Percentiles rank a stretch among this genome's conserved stretches.
phyloP scores from a whole-genome alignment of 2,329 filamentous ascomycete genomes.

The Sclerotinia subarctica region DNA sequence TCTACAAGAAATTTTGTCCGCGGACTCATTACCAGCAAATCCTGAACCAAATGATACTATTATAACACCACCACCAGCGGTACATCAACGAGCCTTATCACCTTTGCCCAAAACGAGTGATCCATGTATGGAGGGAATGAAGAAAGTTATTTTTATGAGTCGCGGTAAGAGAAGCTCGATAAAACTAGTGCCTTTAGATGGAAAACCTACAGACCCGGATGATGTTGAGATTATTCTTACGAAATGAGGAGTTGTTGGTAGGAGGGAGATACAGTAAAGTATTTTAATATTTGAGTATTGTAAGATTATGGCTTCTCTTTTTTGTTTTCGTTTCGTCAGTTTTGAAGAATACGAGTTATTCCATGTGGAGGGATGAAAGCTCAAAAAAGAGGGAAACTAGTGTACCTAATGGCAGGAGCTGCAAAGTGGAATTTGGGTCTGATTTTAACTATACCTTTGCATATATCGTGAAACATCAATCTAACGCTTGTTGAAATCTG shows the following conservation, averaged over 20 bases:
- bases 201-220: neutral
- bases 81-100: neutral
- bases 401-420: neutral
- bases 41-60: slow-evolving; percentile 10
- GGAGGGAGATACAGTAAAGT: neutral
- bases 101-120: neutral
- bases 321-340: neutral
- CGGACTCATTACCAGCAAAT: slow-evolving; percentile 13
- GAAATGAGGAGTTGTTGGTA: neutral
- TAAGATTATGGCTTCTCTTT: neutral
- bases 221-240: slow-evolving; percentile 11
- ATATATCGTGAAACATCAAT: neutral
- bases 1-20: slow-evolving; percentile 14
- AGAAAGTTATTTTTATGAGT: slow-evolving; percentile 9
- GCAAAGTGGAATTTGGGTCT: neutral
- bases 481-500: neutral
- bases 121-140: neutral
- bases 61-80: slow-evolving; percentile 4
- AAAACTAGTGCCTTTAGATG: slow-evolving; percentile 8
- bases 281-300: neutral
- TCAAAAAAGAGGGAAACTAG: neutral
- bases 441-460: neutral
- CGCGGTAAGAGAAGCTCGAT: slow-evolving; percentile 13
- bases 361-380: neutral
- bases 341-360: neutral